Evolutionary conservation across 2,329 filamentous ascomycete genomes (phyloP).

Genomic region (Trichoderma atrobrunneum): DNA sequence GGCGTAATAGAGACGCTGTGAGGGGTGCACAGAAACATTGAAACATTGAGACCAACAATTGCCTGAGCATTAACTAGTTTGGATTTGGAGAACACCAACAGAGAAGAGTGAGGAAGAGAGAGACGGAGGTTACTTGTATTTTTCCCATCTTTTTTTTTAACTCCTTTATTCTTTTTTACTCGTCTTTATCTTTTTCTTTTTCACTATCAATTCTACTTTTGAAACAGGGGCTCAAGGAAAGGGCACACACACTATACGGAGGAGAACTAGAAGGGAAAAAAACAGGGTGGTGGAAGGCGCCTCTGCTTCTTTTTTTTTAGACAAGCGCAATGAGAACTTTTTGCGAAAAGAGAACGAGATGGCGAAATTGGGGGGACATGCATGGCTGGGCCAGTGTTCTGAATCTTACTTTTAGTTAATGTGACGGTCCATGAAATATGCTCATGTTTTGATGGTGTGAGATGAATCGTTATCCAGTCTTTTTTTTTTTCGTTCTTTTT

Average conservation of each 20-base stretch:
- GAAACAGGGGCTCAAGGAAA: background rate
- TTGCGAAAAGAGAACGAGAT: background rate
- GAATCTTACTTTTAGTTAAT: conserved; percentile 11
- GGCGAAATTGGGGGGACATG: background rate
- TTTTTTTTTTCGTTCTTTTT: background rate
- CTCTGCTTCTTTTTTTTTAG: background rate
- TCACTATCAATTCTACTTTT: background rate
- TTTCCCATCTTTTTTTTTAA: background rate
- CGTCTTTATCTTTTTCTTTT: background rate
- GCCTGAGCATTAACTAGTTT: background rate
- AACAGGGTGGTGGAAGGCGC: background rate
- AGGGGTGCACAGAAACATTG: background rate
- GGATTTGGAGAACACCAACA: background rate
- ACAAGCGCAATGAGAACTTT: background rate
- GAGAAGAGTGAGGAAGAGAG: background rate
- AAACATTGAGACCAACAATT: background rate
- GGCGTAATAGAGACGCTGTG: background rate
- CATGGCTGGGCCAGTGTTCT: conserved; percentile 14
- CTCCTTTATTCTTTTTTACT: background rate
- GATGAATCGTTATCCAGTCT: background rate
- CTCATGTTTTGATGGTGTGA: background rate
- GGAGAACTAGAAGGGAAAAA: background rate
- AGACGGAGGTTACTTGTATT: background rate
- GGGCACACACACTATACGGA: background rate
- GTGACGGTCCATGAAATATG: background rate